Percentiles rank a stretch among this genome's conserved stretches.
Evolutionary conservation across 2,329 filamentous ascomycete genomes (phyloP).

Genomic region (Venturia effusa): DNA sequence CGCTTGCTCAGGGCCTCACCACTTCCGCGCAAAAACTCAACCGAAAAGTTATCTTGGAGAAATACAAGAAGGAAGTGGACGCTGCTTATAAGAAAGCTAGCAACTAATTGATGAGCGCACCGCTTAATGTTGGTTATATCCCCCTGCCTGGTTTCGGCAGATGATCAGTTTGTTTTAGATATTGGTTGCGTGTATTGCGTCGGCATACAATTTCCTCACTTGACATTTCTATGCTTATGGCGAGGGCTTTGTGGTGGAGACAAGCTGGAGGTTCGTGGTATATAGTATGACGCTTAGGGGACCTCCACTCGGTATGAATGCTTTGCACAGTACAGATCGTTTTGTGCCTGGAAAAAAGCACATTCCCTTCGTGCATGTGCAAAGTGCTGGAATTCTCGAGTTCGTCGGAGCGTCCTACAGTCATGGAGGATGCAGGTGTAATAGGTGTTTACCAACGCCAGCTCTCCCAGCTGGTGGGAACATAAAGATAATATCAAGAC

Average conservation of each 20-base stretch:
- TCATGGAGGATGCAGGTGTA: not conserved
- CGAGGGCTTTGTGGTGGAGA: not conserved
- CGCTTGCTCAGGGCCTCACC: slow-evolving; percentile 30
- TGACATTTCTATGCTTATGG: not conserved
- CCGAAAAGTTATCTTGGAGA: slow-evolving; percentile 37
- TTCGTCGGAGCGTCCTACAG: no score
- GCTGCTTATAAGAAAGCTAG: slow-evolving; percentile 28
- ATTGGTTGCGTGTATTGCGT: not conserved
- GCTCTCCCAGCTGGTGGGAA: no score
- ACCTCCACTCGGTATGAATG: not conserved
- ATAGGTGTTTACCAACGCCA: no score
- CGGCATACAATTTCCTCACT: not conserved
- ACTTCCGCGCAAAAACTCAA: slow-evolving; percentile 45
- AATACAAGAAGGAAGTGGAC: slow-evolving; percentile 41
- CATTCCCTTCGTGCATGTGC: no score
- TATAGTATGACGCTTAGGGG: not conserved
- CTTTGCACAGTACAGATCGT: no score
- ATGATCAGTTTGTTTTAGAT: not conserved
- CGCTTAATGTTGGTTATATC: not conserved
- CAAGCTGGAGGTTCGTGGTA: not conserved
- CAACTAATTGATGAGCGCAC: not conserved
- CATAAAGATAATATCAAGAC: no score
- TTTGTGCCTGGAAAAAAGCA: no score
- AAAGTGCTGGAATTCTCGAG: no score
- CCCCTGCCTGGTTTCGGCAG: not conserved